Base-by-base conservation (phyloP, 257 asterid species). In the Ilex aquifolium region DNA sequence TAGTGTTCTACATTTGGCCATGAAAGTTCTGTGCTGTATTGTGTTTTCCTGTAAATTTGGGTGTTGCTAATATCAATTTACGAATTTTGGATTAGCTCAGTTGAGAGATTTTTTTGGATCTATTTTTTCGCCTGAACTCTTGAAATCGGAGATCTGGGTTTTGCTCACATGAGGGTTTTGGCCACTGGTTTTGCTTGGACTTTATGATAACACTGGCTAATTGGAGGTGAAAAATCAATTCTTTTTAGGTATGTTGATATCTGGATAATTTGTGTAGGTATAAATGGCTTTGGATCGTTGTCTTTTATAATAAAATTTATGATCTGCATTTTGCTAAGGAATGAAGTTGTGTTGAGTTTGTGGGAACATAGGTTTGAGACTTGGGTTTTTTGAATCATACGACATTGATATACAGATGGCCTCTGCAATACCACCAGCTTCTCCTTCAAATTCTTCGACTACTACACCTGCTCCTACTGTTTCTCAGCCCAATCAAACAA, bases 381-480 rank as follows among this genome's bases (percentile, higher is more conserved):
- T 39, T 32, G 14, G 7, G 65, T 36, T 68, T 57, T 48, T 55
- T 39, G 54, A 56, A 27, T 10, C 40, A 64, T 65, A 56, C 64
- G 59, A 62, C 62, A 74, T 72, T 74, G 60, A 16, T 59, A 56
- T 60, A 64, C 66, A 49, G 76, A 21, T 21, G 27, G 56, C 64
- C 39, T 57, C 62, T n/a, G 54, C 89, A 40, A 69, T 82, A 53
- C 11, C 31, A 53, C 57, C 57, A 53, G 29, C 57, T 17, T 32
- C 80, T 36, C 72, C 87, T 56, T 67, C 70, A 60, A 69, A 68
- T 68, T 15, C 61, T 72, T 62, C 74, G 5, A 56, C 32, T 39
- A 65, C 10, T 59, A 57, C 65, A 16, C 42, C 73, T 62, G 76
- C 78, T 36, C 62, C 74, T 21, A 10, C 13, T 7, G 27, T 49